phyloP scores from a whole-genome alignment of 129 eudicot species.

The Flaveria sonorensis region DNA sequence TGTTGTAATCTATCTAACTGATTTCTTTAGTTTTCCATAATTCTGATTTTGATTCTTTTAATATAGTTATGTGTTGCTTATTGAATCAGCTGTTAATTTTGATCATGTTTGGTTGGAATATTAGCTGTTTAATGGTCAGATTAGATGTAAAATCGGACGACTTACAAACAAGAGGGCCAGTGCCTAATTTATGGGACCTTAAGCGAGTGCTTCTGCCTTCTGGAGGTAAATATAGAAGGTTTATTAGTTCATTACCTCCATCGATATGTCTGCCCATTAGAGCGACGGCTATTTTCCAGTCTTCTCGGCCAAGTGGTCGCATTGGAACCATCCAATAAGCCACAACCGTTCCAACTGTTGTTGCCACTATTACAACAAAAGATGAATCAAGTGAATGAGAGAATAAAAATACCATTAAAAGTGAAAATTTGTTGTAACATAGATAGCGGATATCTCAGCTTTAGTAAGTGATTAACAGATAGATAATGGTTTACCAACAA shows the following conservation, averaged over 20 bases:
- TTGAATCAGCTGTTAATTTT: neutral
- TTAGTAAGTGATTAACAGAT: conserved; percentile 7
- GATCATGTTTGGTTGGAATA: neutral
- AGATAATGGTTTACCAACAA: conserved; percentile 1
- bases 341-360: conserved; percentile 70
- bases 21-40: neutral
- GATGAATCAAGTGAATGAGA: conserved; percentile 9
- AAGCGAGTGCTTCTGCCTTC: neutral
- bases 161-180: neutral
- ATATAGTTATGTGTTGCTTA: neutral
- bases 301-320: conserved; percentile 80
- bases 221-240: neutral
- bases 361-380: conserved; percentile 56
- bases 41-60: neutral
- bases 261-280: conserved; percentile 97
- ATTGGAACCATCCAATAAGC: conserved; percentile 85
- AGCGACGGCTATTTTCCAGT: conserved; percentile 96
- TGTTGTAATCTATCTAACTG: neutral
- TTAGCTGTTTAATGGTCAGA: conserved; percentile 4
- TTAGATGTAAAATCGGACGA: neutral
- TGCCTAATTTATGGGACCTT: neutral
- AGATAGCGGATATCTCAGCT: neutral
- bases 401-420: neutral
- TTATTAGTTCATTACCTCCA: conserved; percentile 57
- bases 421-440: neutral